Conservation (phyloP, 768 basidiomycete genomes). For the Clitopilus hobsonii region DNA sequence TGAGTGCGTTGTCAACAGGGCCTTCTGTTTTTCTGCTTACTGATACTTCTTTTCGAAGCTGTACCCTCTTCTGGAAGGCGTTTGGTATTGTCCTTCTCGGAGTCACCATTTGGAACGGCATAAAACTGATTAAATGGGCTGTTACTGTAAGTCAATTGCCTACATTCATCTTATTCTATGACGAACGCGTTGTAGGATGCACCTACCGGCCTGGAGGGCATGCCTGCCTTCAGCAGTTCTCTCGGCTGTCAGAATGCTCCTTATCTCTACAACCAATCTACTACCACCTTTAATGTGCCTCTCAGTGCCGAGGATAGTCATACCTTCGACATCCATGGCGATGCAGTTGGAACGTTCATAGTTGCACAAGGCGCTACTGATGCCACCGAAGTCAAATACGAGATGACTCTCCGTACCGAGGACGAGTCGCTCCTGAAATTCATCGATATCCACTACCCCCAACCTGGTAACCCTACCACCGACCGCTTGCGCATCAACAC, state of each 20-base stretch:
- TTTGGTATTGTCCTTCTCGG: constrained; percentile 43
- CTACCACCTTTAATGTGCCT: constrained; percentile 32
- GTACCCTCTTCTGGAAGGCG: constrained; percentile 50
- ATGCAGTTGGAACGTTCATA: constrained; percentile 45
- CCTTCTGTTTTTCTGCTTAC: neutral
- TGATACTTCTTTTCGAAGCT: constrained; percentile 25
- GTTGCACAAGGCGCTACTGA: constrained; percentile 39
- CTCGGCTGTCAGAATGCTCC: constrained; percentile 44
- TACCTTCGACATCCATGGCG: constrained; percentile 41
- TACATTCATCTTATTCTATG: neutral
- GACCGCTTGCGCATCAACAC: constrained; percentile 37
- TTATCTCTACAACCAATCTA: constrained; percentile 37
- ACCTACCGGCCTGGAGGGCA: constrained; percentile 48
- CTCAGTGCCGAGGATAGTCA: constrained; percentile 35
- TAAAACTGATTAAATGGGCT: constrained; percentile 44
- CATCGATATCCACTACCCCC: constrained; percentile 30
- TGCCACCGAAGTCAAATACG: constrained; percentile 40
- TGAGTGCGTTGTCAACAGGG: constrained; percentile 2
- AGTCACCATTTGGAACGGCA: constrained; percentile 34
- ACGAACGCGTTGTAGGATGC: constrained; percentile 35
- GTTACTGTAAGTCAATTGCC: constrained; percentile 30
- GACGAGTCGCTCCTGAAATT: constrained; percentile 34
- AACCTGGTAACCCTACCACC: constrained; percentile 21
- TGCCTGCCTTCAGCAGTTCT: constrained; percentile 50
- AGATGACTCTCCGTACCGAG: constrained; percentile 41